Evolutionary conservation across 371 early-diverging fungal genomes (phyloP).

Genomic region (Umbelopsis sp.): DNA sequence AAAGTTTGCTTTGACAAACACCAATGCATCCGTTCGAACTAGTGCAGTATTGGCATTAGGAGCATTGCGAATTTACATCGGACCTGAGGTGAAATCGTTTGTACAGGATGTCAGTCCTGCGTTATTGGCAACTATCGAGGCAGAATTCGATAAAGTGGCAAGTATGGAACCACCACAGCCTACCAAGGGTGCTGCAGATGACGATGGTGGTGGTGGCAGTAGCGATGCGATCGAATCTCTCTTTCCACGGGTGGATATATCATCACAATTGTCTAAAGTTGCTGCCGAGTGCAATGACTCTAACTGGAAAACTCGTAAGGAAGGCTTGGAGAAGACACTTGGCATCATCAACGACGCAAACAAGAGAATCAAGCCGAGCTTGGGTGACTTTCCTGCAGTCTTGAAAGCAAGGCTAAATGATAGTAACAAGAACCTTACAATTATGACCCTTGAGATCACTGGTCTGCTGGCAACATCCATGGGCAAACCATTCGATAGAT

Average conservation of each 20-base stretch:
- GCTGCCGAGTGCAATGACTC: constrained; percentile 73
- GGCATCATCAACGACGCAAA: constrained; percentile 75
- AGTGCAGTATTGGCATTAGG: constrained; percentile 80
- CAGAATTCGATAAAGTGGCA: constrained; percentile 90
- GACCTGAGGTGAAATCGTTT: constrained; percentile 78
- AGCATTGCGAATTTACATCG: constrained; percentile 81
- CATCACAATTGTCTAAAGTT: constrained; percentile 43
- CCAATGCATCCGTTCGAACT: constrained; percentile 83
- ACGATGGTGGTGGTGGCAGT: constrained; percentile 28
- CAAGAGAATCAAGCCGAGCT: constrained; percentile 81
- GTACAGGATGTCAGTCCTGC: constrained; percentile 87
- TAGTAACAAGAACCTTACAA: constrained; percentile 87
- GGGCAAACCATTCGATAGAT: constrained; percentile 85
- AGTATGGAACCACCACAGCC: constrained; percentile 79
- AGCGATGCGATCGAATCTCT: constrained; percentile 79
- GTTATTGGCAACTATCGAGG: constrained; percentile 80
- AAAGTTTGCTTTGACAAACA: constrained; percentile 77
- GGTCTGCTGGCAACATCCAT: constrained; percentile 76
- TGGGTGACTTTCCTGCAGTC: constrained; percentile 80
- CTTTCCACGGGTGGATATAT: constrained; percentile 86
- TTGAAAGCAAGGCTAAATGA: constrained; percentile 86
- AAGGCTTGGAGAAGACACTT: constrained; percentile 83
- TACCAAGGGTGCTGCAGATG: constrained; percentile 46
- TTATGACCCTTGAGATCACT: constrained; percentile 73
- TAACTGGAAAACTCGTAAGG: constrained; percentile 96